phyloP scores from a whole-genome alignment of 768 basidiomycete genomes.

The Lactarius quietus region DNA sequence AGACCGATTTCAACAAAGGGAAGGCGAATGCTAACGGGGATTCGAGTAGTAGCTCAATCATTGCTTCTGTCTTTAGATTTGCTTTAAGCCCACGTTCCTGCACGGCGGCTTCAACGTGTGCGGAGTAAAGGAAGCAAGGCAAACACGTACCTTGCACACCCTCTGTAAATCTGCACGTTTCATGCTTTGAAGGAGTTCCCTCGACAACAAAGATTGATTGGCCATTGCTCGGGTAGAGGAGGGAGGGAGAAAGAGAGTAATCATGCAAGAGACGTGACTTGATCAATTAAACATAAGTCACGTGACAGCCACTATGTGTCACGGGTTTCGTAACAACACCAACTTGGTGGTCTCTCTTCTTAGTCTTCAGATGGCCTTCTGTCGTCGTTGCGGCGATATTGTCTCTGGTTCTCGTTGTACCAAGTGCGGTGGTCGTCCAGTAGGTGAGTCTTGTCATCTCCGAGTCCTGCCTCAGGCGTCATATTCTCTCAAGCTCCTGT shows the following conservation, averaged over 20 bases:
- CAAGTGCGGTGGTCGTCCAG: constrained; percentile 74
- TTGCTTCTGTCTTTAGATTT: constrained; percentile 74
- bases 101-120: constrained; percentile 15
- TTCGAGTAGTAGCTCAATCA: constrained; percentile 71
- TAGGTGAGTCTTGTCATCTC: constrained; percentile 51
- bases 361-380: constrained; percentile 63
- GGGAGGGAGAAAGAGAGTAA: not conserved
- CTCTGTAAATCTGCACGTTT: constrained; percentile 54
- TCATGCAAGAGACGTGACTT: constrained; percentile 6
- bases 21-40: constrained; percentile 12
- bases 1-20: constrained; percentile 1
- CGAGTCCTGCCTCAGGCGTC: not conserved
- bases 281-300: constrained; percentile 9
- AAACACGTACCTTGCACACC: constrained; percentile 50
- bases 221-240: constrained; percentile 18
- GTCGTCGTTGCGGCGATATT: constrained; percentile 82
- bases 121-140: constrained; percentile 1
- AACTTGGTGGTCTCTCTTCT: constrained; percentile 11
- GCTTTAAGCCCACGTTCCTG: constrained; percentile 81
- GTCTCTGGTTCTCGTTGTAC: constrained; percentile 61
- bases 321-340: not conserved
- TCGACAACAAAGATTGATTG: constrained; percentile 42
- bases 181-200: constrained; percentile 51
- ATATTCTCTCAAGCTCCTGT: constrained; percentile 51
- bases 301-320: constrained; percentile 1